Evolutionary conservation across 306 rosid genomes (phyloP).

Genomic region (Sicyos baderoa): DNA sequence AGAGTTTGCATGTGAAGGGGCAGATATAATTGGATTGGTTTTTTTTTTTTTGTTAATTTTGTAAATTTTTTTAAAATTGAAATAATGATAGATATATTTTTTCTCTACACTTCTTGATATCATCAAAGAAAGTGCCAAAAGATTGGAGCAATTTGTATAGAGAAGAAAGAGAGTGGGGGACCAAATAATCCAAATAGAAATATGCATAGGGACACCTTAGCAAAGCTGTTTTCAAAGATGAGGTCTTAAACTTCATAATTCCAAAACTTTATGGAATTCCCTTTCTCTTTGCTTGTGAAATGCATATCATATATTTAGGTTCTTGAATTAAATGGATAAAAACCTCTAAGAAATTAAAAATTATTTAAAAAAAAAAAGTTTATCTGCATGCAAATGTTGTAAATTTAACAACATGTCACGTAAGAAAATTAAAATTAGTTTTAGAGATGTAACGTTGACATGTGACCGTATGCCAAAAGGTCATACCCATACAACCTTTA

Average conservation of each 20-base stretch:
- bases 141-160: conserved; percentile 6
- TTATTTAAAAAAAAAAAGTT: too few species aligned
- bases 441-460: too few species aligned
- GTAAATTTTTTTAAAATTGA: neutral
- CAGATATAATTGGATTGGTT: neutral
- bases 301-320: too few species aligned
- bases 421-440: too few species aligned
- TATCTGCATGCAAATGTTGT: too few species aligned
- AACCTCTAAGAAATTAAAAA: too few species aligned
- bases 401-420: too few species aligned
- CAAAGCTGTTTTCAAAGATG: neutral
- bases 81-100: neutral
- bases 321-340: too few species aligned
- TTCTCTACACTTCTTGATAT: neutral
- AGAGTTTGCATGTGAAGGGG: conserved; percentile 18
- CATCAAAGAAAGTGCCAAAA: conserved; percentile 15
- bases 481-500: too few species aligned
- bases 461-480: too few species aligned
- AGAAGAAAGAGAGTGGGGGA: neutral
- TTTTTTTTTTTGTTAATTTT: neutral
- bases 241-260: neutral
- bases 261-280: neutral
- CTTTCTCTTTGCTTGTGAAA: too few species aligned
- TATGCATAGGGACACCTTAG: conserved; percentile 2
- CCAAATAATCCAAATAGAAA: conserved; percentile 11